Evolutionary conservation across 768 basidiomycete genomes (phyloP).

Genomic region (Artomyces pyxidatus): DNA sequence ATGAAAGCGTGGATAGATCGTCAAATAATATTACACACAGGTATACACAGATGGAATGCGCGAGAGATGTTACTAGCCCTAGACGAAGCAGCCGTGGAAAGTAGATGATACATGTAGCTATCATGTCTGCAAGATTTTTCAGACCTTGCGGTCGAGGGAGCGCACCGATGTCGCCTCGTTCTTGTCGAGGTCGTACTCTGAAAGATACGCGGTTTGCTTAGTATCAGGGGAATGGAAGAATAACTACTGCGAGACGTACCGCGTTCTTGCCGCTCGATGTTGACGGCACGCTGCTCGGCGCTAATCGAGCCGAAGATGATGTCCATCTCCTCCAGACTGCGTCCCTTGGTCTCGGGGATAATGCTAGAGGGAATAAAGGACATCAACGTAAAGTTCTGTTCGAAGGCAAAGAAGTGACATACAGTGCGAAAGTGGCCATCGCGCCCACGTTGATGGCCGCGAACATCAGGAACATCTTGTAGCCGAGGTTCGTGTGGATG

Average conservation of each 20-base stretch:
- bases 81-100: no score
- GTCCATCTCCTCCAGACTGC: constrained; percentile 45
- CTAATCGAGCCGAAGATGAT: constrained; percentile 51
- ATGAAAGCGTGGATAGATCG: no score
- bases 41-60: no score
- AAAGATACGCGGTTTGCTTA: neutral
- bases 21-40: no score
- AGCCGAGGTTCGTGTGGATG: constrained; percentile 53
- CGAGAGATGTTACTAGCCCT: no score
- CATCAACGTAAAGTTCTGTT: neutral
- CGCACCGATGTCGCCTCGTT: neutral
- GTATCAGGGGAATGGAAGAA: neutral
- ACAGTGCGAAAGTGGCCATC: constrained; percentile 64
- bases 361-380: constrained; percentile 18
- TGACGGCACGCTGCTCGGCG: constrained; percentile 42
- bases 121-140: no score
- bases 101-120: no score
- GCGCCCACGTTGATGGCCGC: constrained; percentile 65
- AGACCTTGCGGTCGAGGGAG: neutral
- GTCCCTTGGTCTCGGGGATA: constrained; percentile 35
- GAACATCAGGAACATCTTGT: constrained; percentile 74
- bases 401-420: constrained; percentile 13
- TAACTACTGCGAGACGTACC: constrained; percentile 12
- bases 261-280: constrained; percentile 41
- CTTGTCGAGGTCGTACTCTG: neutral